Base-by-base conservation (phyloP, 768 basidiomycete genomes). In the Hypholoma sublateritium region DNA sequence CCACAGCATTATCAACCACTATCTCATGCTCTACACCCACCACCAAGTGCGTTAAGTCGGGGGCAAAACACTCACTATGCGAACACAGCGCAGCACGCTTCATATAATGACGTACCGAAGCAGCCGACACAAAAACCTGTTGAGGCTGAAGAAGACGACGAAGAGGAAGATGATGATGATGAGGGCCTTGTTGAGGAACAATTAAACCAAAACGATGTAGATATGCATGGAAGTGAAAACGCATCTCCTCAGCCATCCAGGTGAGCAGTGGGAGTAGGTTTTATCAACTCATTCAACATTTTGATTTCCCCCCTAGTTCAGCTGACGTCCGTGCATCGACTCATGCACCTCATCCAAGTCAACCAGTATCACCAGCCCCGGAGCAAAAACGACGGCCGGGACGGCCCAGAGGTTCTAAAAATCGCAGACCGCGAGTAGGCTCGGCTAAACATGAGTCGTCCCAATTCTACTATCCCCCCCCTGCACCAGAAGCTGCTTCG, bases 1-100 rank as follows among this genome's bases (percentile, higher is more conserved):
- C 87, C 87, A 54, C 88, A 90, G 68, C 87, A 87, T 60, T 89
- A 91, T 73, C 88, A 89, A 59, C 87, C 89, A 24, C 79, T 91
- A 63, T 91, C 89, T 54, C 86, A 89, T 76, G 89, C 89, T 42
- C 77, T 91, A 37, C 77, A 88, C 68, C 86, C 85, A 0, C 86
- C 83, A 59, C 74, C 69, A 67, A 62, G 57, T 72, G 64, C 65
- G 55, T 55, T 64, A 47, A 61, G 43, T 44, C 50, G 55, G 46
- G 49, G 54, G 17, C 58, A 53, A n/a, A 47, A 46, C 46, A 44
- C 22, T n/a, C 60, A 66, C 41, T 61, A 69, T 64, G 36, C 70
- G 57, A 50, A 59, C 25, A 24, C 68, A 60, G 45, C 57, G 56
- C 53, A 64, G 62, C 44, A 56, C 48, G 49, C 52, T 21, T 47